Evolutionary conservation across 306 rosid species (phyloP).

Genomic region (Vigna reflexopilosa): DNA sequence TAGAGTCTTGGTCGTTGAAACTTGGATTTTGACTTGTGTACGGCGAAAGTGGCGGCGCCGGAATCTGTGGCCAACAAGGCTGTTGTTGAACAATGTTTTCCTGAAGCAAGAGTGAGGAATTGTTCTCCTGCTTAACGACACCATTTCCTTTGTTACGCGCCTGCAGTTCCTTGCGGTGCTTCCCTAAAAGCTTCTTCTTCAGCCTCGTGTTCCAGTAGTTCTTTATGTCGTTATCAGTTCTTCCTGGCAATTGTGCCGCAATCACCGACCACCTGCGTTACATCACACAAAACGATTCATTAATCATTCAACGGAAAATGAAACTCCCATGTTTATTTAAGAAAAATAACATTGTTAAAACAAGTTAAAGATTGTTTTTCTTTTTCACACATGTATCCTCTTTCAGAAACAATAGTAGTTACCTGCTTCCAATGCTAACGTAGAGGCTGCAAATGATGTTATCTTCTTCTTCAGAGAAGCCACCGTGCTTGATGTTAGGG

Average conservation of each 20-base stretch:
- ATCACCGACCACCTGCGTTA: slow-evolving; percentile 82
- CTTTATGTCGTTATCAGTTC: slow-evolving; percentile 94
- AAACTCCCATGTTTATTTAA: neutral
- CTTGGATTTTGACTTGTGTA: slow-evolving; percentile 49
- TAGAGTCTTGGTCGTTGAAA: slow-evolving; percentile 62
- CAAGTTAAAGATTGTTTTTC: neutral
- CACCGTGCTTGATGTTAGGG: slow-evolving; percentile 90
- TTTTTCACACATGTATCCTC: neutral
- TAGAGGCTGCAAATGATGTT: slow-evolving; percentile 86
- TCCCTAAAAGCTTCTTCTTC: slow-evolving; percentile 87
- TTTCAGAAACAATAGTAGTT: neutral
- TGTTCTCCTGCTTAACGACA: slow-evolving; percentile 49
- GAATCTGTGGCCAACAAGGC: slow-evolving; percentile 68
- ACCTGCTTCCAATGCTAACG: slow-evolving; percentile 93
- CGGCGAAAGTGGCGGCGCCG: slow-evolving; percentile 46
- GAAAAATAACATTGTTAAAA: neutral
- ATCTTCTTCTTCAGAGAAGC: slow-evolving; percentile 91
- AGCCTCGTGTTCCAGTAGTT: slow-evolving; percentile 95
- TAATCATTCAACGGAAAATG: neutral
- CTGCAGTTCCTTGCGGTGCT: slow-evolving; percentile 68
- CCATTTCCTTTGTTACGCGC: slow-evolving; percentile 50
- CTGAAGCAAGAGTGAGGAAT: slow-evolving; percentile 37
- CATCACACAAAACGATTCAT: neutral
- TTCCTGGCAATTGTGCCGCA: slow-evolving; percentile 88
- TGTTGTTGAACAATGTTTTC: slow-evolving; percentile 43